Evolutionary conservation across 805 yeast species (phyloP).

Genomic region (Blastobotrys parvus): DNA sequence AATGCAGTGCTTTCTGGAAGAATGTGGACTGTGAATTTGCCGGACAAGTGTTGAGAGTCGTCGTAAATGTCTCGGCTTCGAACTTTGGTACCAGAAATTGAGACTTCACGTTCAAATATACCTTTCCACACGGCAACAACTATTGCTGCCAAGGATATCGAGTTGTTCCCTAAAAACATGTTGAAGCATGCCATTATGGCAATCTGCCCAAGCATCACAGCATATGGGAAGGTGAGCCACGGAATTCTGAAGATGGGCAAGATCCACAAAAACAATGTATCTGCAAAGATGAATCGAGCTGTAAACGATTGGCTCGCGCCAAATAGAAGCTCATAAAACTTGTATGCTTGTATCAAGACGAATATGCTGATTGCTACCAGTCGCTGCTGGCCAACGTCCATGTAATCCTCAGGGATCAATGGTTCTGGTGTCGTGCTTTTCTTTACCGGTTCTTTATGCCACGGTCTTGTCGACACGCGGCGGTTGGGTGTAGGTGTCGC

Average conservation of each 20-base stretch:
- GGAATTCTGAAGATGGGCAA: conserved; percentile 73
- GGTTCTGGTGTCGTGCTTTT: too few relatives aligned
- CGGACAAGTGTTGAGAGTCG: conserved; percentile 58
- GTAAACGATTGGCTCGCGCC: conserved; percentile 44
- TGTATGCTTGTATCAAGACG: conserved; percentile 75
- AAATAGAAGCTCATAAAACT: conserved; percentile 56
- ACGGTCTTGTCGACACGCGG: too few relatives aligned
- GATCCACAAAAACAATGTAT: conserved; percentile 60
- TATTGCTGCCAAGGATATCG: conserved; percentile 14
- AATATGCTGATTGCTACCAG: conserved; percentile 57
- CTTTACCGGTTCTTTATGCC: too few relatives aligned
- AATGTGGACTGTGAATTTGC: conserved; percentile 76
- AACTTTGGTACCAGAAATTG: conserved; percentile 28
- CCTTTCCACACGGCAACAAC: conserved; percentile 18
- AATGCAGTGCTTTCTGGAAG: conserved; percentile 86
- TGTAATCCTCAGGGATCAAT: conserved; percentile 49
- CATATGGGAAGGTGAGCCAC: conserved; percentile 54
- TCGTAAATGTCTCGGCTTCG: conserved; percentile 27
- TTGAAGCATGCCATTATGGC: conserved; percentile 41
- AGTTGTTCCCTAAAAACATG: conserved; percentile 40
- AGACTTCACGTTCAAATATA: conserved; percentile 24
- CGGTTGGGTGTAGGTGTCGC: too few relatives aligned
- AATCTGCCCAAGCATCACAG: conserved; percentile 44
- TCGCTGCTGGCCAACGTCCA: conserved; percentile 76
- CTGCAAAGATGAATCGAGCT: conserved; percentile 64